These are phyloP conservation scores for Myriosclerotinia duriaeana DNA, from an alignment of 2,329 filamentous ascomycete species.

Conservation along the genomic window DNA sequence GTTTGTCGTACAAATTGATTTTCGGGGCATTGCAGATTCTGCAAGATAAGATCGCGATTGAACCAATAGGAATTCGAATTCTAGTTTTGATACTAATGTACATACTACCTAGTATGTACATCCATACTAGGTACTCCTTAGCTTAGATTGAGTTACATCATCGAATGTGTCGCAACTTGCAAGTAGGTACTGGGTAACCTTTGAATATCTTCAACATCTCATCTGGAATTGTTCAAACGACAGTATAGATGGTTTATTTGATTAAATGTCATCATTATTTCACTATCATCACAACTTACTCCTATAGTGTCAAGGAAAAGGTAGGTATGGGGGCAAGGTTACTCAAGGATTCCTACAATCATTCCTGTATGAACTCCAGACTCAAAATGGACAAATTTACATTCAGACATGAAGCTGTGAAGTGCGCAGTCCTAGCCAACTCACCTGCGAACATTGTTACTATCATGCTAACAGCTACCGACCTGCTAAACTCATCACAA, in stretches of 20 bases:
- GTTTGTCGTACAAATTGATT: slow-evolving; percentile 1
- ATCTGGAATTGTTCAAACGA: too few species aligned
- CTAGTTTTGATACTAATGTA: too few species aligned
- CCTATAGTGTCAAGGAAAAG: too few species aligned
- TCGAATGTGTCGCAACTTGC: not conserved
- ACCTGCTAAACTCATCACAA: not conserved
- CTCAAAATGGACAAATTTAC: not conserved
- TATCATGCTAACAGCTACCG: not conserved
- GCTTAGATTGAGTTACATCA: not conserved
- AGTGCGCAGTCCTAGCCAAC: not conserved
- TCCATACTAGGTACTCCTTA: not conserved
- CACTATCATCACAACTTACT: too few species aligned
- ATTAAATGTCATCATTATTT: too few species aligned
- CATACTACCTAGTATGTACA: too few species aligned
- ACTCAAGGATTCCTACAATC: too few species aligned
- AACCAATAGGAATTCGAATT: not conserved
- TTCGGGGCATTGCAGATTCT: slow-evolving; percentile 13
- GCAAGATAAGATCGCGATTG: slow-evolving; percentile 5
- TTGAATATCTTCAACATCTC: not conserved
- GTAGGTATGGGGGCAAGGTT: too few species aligned
- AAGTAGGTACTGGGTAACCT: not conserved
- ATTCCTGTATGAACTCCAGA: too few species aligned
- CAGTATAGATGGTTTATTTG: not conserved
- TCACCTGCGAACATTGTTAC: not conserved
- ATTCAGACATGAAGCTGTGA: not conserved